Percentiles rank a stretch among this genome's conserved stretches.
Conservation (phyloP, 2,329 filamentous ascomycete genomes). For the Aspergillus fischeri region DNA sequence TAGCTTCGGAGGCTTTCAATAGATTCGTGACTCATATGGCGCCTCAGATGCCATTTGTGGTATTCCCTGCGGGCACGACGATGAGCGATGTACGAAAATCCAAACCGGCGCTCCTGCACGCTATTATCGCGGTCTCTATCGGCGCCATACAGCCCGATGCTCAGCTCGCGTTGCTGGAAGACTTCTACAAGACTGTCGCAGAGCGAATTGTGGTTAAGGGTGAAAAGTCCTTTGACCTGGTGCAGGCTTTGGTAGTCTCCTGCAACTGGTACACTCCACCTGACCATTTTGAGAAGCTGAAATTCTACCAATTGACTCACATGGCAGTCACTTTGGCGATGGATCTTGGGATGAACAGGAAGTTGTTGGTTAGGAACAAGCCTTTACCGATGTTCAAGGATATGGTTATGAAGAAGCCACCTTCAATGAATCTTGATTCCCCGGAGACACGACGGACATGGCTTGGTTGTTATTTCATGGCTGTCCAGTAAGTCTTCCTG, state of each 20-base stretch:
- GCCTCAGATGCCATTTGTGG: constrained; percentile 55
- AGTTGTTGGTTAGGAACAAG: constrained; percentile 36
- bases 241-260: constrained; percentile 71
- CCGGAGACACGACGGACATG: constrained; percentile 57
- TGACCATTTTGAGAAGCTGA: constrained; percentile 77
- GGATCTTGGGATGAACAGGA: constrained; percentile 71
- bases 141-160: constrained; percentile 50
- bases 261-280: constrained; percentile 85
- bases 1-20: constrained; percentile 54
- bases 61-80: constrained; percentile 52
- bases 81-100: constrained; percentile 53
- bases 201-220: constrained; percentile 70
- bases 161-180: constrained; percentile 61
- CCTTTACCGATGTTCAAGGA: constrained; percentile 35
- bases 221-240: constrained; percentile 76
- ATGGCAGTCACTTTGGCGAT: constrained; percentile 77
- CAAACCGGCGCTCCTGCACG: constrained; percentile 58
- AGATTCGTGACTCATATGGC: constrained; percentile 53
- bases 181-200: constrained; percentile 69
- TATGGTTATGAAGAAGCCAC: constrained; percentile 34
- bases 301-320: constrained; percentile 84
- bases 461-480: constrained; percentile 59
- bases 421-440: constrained; percentile 46
- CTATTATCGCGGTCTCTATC: constrained; percentile 53
- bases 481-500: constrained; percentile 45